Conservation (phyloP, 768 basidiomycete genomes). For the Hypholoma fasciculare region DNA sequence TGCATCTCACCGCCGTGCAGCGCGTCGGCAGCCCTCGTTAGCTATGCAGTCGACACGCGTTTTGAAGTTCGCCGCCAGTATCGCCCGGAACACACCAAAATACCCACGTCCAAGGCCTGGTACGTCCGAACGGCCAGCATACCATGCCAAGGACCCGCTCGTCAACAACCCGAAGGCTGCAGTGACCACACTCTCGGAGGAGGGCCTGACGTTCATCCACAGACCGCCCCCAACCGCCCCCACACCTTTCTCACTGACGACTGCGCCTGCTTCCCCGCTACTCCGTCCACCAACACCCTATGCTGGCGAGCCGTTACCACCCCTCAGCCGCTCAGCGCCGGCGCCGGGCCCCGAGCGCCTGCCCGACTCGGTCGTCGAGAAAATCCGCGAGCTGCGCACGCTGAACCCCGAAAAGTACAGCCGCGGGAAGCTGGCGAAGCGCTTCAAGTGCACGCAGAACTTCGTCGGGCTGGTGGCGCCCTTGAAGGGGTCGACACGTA, state of each 20-base stretch:
- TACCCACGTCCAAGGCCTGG: constrained; percentile 51
- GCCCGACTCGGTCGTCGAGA: constrained; percentile 51
- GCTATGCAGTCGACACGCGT: constrained; percentile 19
- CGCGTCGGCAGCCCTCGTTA: constrained; percentile 1
- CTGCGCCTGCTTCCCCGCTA: constrained; percentile 70
- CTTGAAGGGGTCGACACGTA: constrained; percentile 51
- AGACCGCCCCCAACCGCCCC: constrained; percentile 82
- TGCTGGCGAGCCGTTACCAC: constrained; percentile 39
- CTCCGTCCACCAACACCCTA: constrained; percentile 41
- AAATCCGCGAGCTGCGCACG: constrained; percentile 58
- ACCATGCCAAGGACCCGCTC: constrained; percentile 60
- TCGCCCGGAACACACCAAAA: constrained; percentile 41
- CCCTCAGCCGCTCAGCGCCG: constrained; percentile 42
- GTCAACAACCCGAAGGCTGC: constrained; percentile 49
- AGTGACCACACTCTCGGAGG: constrained; percentile 50
- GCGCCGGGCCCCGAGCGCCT: constrained; percentile 39
- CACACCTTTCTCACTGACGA: constrained; percentile 69
- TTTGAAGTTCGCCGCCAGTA: constrained; percentile 15
- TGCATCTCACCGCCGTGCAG: neutral
- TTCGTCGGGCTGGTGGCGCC: constrained; percentile 70
- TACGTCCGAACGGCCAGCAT: constrained; percentile 53
- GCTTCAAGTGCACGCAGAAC: constrained; percentile 70
- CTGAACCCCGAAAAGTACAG: constrained; percentile 61
- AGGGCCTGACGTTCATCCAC: constrained; percentile 75
- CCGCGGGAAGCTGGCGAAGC: constrained; percentile 65